Conservation (phyloP, 139 green algal genomes). For the Pleodorina starrii region DNA sequence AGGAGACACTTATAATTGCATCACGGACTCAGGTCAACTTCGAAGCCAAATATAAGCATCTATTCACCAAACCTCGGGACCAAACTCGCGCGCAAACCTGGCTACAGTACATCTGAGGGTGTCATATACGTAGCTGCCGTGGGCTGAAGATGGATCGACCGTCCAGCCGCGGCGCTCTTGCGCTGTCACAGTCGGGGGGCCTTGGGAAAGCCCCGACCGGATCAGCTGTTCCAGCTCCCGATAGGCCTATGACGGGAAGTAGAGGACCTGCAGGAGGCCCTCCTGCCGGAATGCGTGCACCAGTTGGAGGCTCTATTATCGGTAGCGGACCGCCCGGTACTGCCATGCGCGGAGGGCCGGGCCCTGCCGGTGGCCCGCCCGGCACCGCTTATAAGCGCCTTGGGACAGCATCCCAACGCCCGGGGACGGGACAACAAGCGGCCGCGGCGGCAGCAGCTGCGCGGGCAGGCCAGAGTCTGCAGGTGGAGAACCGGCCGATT, state of each 20-base stretch:
- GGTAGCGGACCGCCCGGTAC: constrained; percentile 37
- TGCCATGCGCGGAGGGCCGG: constrained; percentile 33
- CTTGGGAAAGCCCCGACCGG: constrained; percentile 59
- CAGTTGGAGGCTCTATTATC: constrained; percentile 41
- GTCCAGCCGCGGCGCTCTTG: constrained; percentile 32
- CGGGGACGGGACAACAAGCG: constrained; percentile 53
- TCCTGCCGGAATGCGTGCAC: constrained; percentile 19
- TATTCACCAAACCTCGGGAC: background rate
- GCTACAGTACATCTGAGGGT: background rate
- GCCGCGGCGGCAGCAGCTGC: constrained; percentile 3
- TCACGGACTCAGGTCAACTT: constrained; percentile 14
- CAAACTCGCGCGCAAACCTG: background rate
- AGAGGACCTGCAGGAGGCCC: constrained; percentile 24
- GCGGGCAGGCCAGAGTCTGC: constrained; percentile 45
- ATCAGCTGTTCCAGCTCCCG: constrained; percentile 40
- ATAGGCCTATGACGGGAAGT: constrained; percentile 47
- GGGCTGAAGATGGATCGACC: constrained; percentile 58
- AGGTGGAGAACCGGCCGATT: constrained; percentile 65
- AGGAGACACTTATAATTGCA: no score
- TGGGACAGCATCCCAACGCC: constrained; percentile 55
- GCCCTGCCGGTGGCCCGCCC: constrained; percentile 24
- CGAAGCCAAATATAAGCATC: constrained; percentile 13
- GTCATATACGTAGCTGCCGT: background rate
- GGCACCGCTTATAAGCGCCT: constrained; percentile 62
- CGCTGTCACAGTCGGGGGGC: constrained; percentile 11